These are phyloP conservation scores for Myxozyma neglecta DNA, from an alignment of 805 yeast species.

Conservation along the genomic window DNA sequence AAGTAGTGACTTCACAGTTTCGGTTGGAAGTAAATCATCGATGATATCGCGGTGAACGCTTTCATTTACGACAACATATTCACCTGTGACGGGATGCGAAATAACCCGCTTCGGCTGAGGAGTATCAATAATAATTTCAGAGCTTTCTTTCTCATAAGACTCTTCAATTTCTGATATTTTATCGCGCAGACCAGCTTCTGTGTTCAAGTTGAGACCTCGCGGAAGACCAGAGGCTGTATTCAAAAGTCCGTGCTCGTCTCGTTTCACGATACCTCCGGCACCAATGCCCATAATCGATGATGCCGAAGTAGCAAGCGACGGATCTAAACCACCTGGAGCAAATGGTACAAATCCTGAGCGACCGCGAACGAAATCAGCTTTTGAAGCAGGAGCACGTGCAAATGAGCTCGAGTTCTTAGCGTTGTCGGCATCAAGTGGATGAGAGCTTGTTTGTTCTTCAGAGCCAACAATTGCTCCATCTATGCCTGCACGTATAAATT, in stretches of 20 bases:
- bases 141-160: conserved; percentile 17
- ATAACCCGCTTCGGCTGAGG: conserved; percentile 7
- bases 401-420: conserved; percentile 73
- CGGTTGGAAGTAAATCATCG: conserved; percentile 53
- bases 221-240: conserved; percentile 80
- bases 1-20: conserved; percentile 18
- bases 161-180: conserved; percentile 23
- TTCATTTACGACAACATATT: conserved; percentile 4
- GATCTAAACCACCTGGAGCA: conserved; percentile 82
- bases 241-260: conserved; percentile 72
- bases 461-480: conserved; percentile 65
- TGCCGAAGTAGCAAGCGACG: conserved; percentile 34
- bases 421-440: conserved; percentile 49
- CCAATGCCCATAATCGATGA: conserved; percentile 30
- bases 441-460: conserved; percentile 57
- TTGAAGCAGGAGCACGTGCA: conserved; percentile 56
- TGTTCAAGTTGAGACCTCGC: conserved; percentile 57
- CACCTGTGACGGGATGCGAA: conserved; percentile 34
- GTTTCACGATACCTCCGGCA: conserved; percentile 49
- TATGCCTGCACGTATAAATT: conserved; percentile 74
- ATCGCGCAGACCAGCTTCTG: conserved; percentile 9
- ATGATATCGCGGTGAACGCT: conserved; percentile 35
- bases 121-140: neutral
- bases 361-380: conserved; percentile 66
- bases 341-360: conserved; percentile 78